Evolutionary conservation across 179 eudicot genomes (phyloP).

Genomic region (Spinacia oleracea): DNA sequence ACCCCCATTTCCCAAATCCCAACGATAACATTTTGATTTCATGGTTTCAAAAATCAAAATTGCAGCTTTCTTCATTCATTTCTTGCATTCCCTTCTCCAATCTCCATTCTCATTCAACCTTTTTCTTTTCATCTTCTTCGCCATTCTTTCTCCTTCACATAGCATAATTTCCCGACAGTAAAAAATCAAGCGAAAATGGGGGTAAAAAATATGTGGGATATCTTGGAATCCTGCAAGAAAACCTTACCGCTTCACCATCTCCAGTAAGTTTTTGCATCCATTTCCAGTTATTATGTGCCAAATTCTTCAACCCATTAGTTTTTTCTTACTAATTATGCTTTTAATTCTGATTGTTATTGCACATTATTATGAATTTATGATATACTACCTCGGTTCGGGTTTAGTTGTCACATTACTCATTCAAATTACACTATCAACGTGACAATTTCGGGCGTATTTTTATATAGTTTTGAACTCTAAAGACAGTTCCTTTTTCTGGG

Average conservation of each 20-base stretch:
- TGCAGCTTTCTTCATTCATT: neutral
- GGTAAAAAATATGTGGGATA: slow-evolving; percentile 88
- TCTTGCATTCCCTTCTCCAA: neutral
- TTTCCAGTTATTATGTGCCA: neutral
- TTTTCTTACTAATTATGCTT: neutral
- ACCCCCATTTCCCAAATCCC: slow-evolving; percentile 1
- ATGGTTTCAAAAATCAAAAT: slow-evolving; percentile 23
- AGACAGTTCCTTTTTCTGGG: neutral
- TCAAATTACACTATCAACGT: neutral
- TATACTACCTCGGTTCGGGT: too few relatives aligned
- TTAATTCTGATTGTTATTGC: neutral
- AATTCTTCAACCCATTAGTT: neutral
- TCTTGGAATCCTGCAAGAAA: slow-evolving; percentile 91
- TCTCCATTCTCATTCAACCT: too few relatives aligned
- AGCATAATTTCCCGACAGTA: neutral
- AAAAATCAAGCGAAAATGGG: slow-evolving; percentile 52
- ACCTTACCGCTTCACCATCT: slow-evolving; percentile 92
- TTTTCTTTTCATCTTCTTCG: neutral
- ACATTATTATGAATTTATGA: neutral
- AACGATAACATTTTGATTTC: slow-evolving; percentile 9
- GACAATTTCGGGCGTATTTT: neutral
- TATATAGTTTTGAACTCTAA: neutral
- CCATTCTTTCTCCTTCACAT: neutral
- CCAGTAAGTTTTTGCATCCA: slow-evolving; percentile 51
- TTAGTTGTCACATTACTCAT: neutral